Conservation (phyloP, 305 asterid species). For the Fraxinus baroniana region DNA sequence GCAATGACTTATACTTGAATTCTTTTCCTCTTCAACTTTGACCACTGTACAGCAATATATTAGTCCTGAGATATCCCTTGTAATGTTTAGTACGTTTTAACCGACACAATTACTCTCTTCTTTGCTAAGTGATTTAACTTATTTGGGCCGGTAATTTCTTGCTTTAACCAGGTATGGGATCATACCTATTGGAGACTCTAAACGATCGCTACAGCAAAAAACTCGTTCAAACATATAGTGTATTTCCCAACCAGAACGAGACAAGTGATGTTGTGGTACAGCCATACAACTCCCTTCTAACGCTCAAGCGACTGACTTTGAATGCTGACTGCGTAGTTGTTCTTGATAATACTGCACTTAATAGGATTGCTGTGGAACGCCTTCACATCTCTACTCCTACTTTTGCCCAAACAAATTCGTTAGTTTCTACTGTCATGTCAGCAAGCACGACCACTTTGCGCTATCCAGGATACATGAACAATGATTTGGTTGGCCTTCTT, state of each 20-base stretch:
- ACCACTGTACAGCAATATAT: conserved; percentile 9
- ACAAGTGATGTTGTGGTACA: conserved; percentile 99
- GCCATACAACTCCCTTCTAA: conserved; percentile 94
- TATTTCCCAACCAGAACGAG: conserved; percentile 95
- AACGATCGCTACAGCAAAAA: conserved; percentile 98
- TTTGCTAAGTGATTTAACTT: conserved; percentile 16
- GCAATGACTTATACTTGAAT: background rate
- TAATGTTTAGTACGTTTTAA: background rate
- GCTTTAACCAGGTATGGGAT: conserved; percentile 85
- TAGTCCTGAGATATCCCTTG: background rate
- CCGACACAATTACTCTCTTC: background rate
- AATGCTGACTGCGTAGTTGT: conserved; percentile 99
- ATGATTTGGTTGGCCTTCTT: conserved; percentile 99
- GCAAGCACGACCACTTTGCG: conserved; percentile 98
- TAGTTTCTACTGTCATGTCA: conserved; percentile 98
- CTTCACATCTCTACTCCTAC: conserved; percentile 94
- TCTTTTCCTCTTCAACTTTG: background rate
- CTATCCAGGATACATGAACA: conserved; percentile 98
- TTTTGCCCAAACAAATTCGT: conserved; percentile 89
- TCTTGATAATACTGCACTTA: conserved; percentile 96
- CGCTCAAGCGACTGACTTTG: conserved; percentile 83
- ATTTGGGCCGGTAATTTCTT: conserved; percentile 17
- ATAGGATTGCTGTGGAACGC: conserved; percentile 97
- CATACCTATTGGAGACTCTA: conserved; percentile 89
- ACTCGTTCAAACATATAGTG: conserved; percentile 96